Base-by-base conservation (phyloP, 2,329 filamentous ascomycete species). In the Epichloe amarillans region DNA sequence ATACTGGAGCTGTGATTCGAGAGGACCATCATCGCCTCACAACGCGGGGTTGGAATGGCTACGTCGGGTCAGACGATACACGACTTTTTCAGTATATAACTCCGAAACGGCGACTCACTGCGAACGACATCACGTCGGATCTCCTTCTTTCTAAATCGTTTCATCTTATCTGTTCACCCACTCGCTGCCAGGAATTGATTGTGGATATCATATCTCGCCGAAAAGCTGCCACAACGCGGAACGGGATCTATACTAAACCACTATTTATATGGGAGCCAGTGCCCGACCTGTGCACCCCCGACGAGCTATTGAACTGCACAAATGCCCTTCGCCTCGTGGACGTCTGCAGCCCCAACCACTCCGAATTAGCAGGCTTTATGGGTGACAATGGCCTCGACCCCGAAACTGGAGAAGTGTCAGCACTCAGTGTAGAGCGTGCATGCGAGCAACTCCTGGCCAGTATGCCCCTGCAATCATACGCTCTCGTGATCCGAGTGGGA, bases 211-310 rank as follows among this genome's bases (percentile, higher is more conserved):
- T 82, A 5, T 69, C 72, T 4, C 75, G 81, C 33, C 71, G 79
- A 8, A 75, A 73, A 59, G 67, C 67, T 8, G 55, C 69, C 23
- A 54, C 58, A 14, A 55, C 66, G 0, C 53, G 15, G 37, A 21
- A 57, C 4, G 63, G 66, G 44, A 54, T 60, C 11, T 73, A 72
- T 57, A 60, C 71, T 1, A 76, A 77, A 46, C 86, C 90, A 1
- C 67, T 89, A 6, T 88, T 96, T 64, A 80, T 97, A 49, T 98
- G 91, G 91, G 93, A 98, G 64, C 93, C 93, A 1, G 86, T 96
- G 1, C 93, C 93, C 1, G 88, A 96, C 66, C 75, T 88, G 1
- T 96, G 90, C 65, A 83, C 78, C 0, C 82, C 88, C 0, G 79
- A 82, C 41, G 76, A 84, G 62, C 68, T 83, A 30, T 70, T 83